Evolutionary conservation across 257 asterid genomes (phyloP).

Genomic region (Plantago elongata): DNA sequence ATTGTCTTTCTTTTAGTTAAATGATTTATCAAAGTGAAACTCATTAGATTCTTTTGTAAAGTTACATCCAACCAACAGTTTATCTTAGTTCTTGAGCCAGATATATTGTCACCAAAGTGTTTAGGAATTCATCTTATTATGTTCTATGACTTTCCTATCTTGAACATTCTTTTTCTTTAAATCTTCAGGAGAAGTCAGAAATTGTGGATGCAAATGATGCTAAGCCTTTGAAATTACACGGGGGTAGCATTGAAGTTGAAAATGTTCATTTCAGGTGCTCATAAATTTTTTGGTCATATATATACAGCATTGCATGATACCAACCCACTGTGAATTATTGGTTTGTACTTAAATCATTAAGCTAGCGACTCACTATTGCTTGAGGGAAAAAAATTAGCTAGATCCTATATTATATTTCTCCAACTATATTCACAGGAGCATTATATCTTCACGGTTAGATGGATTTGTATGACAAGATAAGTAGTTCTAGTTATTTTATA

Average conservation of each 20-base stretch:
- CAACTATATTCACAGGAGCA: not conserved
- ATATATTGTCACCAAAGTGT: not conserved
- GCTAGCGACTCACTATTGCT: constrained; percentile 12
- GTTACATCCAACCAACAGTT: not conserved
- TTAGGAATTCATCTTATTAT: constrained; percentile 3
- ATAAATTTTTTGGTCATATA: constrained; percentile 7
- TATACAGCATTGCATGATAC: not conserved
- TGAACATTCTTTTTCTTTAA: constrained; percentile 19
- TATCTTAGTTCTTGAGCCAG: constrained; percentile 1
- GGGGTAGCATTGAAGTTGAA: constrained; percentile 75
- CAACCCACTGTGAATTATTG: not conserved
- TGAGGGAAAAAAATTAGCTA: not conserved
- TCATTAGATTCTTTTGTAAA: not conserved
- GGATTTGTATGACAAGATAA: not conserved
- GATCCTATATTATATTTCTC: not conserved
- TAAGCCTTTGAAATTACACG: constrained; percentile 59
- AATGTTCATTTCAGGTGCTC: constrained; percentile 87
- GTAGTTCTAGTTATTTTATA: not conserved
- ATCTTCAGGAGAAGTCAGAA: constrained; percentile 77
- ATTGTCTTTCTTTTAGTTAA: too few species aligned
- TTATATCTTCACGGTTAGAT: not conserved
- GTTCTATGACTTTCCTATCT: not conserved
- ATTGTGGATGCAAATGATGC: constrained; percentile 60
- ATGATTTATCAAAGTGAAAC: too few species aligned
- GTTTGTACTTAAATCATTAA: constrained; percentile 10